Conservation (phyloP, 2,329 filamentous ascomycete species). For the Botryotinia narcissicola region DNA sequence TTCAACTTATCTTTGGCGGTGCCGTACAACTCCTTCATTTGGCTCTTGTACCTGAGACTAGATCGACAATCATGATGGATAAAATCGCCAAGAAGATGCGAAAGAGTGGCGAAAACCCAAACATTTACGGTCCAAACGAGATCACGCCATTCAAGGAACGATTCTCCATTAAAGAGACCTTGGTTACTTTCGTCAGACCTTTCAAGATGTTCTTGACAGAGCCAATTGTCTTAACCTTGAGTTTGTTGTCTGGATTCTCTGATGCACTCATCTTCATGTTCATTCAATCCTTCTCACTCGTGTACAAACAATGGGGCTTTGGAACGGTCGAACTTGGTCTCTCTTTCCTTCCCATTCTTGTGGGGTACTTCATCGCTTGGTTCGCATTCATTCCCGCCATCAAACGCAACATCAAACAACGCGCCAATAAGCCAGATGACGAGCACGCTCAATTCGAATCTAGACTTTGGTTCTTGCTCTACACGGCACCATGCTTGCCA, state of each 20-base stretch:
- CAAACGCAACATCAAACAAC: conserved; percentile 51
- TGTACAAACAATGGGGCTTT: conserved; percentile 68
- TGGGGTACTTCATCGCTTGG: conserved; percentile 65
- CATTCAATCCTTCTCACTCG: conserved; percentile 66
- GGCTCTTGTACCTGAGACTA: conserved; percentile 72
- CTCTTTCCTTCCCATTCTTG: conserved; percentile 62
- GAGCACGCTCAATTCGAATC: conserved; percentile 67
- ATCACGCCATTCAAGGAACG: conserved; percentile 58
- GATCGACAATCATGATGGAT: conserved; percentile 75
- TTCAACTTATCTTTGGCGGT: conserved; percentile 75
- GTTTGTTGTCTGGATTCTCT: conserved; percentile 68
- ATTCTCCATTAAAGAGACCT: conserved; percentile 57
- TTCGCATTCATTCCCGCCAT: conserved; percentile 57
- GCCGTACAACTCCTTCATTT: conserved; percentile 66
- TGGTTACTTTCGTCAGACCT: conserved; percentile 58
- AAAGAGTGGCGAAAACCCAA: conserved; percentile 53
- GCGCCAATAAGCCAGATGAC: conserved; percentile 49
- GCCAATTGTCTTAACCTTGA: conserved; percentile 69
- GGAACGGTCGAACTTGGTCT: conserved; percentile 54
- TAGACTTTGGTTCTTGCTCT: conserved; percentile 64
- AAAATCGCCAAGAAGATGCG: conserved; percentile 72
- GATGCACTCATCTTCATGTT: conserved; percentile 78
- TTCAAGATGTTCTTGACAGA: conserved; percentile 73
- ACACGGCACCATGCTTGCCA: conserved; percentile 57
- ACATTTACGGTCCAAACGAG: conserved; percentile 70